Evolutionary conservation across 2,329 filamentous ascomycete species (phyloP), one percentile per base, ranked within the genome.

Genomic region (Xylaria sp.): DNA sequence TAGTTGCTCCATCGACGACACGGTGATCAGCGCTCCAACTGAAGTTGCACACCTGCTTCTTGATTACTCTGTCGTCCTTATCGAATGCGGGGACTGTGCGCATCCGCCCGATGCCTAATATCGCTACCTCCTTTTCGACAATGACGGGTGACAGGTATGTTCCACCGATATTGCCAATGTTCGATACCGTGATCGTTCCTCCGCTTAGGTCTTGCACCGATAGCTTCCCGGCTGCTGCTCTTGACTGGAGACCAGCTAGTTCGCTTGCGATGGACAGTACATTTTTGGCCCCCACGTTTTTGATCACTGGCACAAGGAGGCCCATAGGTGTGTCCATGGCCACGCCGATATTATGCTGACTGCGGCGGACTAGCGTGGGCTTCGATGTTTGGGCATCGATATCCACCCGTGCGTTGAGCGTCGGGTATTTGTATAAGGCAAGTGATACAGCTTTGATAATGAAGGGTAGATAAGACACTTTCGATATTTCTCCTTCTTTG

Each of bases 21-120:
- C 96, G 86, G 81, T 99, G 96, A 81, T 98, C 94, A 6, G 95
- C 95, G 79, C 93, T 95, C 95, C 95, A 98, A 82, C 94, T 98
- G 75, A 98, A 94, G 78, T 97, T 94, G 79, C 91, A 91, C 70
- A 97, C 87, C 77, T 97, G 91, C 79, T 90, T 92, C 81, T 89
- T 90, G 13, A 94, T 86, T 13, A 98, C 84, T 36, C 81, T 78
- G 80, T 87, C 80, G 72, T 82, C 76, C 59, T 85, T 85, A 65
- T 84, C 86, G 80, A 98, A 98, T 2, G 93, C 91, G 12, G 96
- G 96, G 39, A 97, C 88, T 1, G 89, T 87, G 75, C 91, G 91
- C 79, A 94, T 89, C 73, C 92, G 90, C 5, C 96, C 96, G 36
- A 99, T 86, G 12, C 95, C 96, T 33, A 99, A 81, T 77, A 99